A percentile compares a stretch with the other conserved stretches of the same genome.
These are phyloP conservation scores for Globisporangium emineosum DNA, from an alignment of 352 stramenopile genomes.

Conservation along the genomic window DNA sequence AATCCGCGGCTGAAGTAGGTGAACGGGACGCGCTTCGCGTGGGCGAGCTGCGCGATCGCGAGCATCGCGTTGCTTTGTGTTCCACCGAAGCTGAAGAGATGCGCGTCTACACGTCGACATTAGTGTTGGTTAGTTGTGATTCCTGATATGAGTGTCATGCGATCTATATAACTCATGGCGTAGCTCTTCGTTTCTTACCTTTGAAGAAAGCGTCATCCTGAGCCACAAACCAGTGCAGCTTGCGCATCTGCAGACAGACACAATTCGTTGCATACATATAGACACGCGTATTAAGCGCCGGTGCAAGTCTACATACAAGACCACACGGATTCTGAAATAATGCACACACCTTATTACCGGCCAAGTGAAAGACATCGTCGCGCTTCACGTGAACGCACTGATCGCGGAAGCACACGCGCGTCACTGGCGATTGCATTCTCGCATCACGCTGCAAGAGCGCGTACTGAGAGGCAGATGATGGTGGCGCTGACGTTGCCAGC, in stretches of 20 bases:
- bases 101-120: slow-evolving; percentile 21
- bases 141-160: background rate
- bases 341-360: slow-evolving; percentile 70
- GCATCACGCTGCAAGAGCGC: slow-evolving; percentile 7
- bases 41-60: slow-evolving; percentile 75
- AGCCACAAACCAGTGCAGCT: slow-evolving; percentile 75
- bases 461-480: background rate
- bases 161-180: background rate
- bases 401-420: slow-evolving; percentile 58
- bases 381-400: slow-evolving; percentile 80
- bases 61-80: slow-evolving; percentile 87
- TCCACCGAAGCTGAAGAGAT: slow-evolving; percentile 76
- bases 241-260: slow-evolving; percentile 59
- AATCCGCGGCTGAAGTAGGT: slow-evolving; percentile 79
- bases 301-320: background rate
- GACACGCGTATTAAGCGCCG: background rate
- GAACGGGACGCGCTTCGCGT: slow-evolving; percentile 67
- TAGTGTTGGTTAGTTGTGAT: background rate
- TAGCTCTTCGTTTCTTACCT: slow-evolving; percentile 21
- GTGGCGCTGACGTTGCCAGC: background rate
- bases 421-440: slow-evolving; percentile 43
- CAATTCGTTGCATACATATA: background rate
- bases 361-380: slow-evolving; percentile 77
- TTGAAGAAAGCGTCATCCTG: slow-evolving; percentile 60
- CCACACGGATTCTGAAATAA: background rate